phyloP scores from a whole-genome alignment of 2,329 filamentous ascomycete species.

The Xylaria sp. region DNA sequence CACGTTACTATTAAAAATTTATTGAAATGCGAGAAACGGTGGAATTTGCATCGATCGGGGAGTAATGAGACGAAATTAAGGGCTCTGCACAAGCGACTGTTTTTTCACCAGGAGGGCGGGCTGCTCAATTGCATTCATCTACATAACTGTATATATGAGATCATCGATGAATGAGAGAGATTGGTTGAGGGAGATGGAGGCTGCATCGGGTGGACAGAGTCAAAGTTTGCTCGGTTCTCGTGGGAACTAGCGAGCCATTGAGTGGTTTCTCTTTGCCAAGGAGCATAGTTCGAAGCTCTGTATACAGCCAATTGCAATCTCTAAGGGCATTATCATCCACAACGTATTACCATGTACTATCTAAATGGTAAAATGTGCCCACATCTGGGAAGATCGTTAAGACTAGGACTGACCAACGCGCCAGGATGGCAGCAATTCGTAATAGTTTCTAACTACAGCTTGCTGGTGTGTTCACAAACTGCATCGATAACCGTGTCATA shows the following conservation, averaged over 20 bases:
- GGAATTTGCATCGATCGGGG: slow-evolving; percentile 42
- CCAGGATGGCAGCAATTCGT: neutral
- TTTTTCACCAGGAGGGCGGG: slow-evolving; percentile 10
- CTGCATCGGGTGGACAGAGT: neutral
- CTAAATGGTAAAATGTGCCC: neutral
- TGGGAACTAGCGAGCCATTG: neutral
- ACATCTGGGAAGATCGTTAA: neutral
- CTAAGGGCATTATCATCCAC: slow-evolving; percentile 1
- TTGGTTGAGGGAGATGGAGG: neutral
- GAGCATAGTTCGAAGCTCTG: slow-evolving; percentile 3
- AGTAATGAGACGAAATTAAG: slow-evolving; percentile 37
- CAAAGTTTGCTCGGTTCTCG: neutral
- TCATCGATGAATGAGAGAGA: slow-evolving; percentile 1
- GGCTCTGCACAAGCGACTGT: slow-evolving; percentile 37
- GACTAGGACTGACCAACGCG: too few relatives aligned
- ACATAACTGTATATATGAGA: slow-evolving; percentile 30
- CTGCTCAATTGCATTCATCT: slow-evolving; percentile 7
- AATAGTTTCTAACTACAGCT: neutral
- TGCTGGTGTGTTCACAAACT: neutral
- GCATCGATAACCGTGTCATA: neutral
- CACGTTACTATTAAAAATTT: neutral
- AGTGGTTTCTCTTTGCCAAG: neutral
- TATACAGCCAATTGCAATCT: neutral
- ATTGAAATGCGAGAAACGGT: slow-evolving; percentile 8
- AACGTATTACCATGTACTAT: neutral